Base-by-base conservation (phyloP, 345 rosid genomes). In the Arabidopsis arenosa region DNA sequence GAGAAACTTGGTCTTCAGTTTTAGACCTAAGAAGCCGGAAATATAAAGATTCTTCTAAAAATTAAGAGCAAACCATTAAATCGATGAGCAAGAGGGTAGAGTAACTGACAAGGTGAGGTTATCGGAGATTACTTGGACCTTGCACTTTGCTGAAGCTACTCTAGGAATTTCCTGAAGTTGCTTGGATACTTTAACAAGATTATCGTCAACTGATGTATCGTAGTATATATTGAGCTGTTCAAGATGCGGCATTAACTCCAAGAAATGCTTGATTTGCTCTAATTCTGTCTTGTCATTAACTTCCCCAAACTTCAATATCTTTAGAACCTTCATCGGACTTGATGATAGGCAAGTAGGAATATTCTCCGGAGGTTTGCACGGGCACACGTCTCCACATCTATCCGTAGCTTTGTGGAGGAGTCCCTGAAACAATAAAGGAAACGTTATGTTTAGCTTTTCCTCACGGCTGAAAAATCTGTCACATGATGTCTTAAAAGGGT, bases 241-340 rank as follows among this genome's bases (percentile, higher is more conserved):
- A 48, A 71, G 74, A 70, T 45, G 35, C 6, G 56, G 74, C 66
- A 70, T 70, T 7, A n/a, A 33, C 55, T 70, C 47, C 32, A 70
- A n/a, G 33, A 70, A 70, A 0, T 58, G 17, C 66, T 32, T 45
- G 14, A 58, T 15, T 5, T 70, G 65, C 57, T 28, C 32, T 28
- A 28, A 21, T 13, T 14, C 6, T 54, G 18, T 23, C 37, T 13
- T 36, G 5, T 36, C 2, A 51, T 26, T 7, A 23, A 2, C 15
- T 30, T 47, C 49, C 23, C 49, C 62, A 45, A 70, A 45, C 9
- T 14, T 70, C 57, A 58, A 5, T 44, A 70, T 18, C 45, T 70
- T 18, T 9, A 58, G 15, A 7, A 55, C 57, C 35, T 70, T 70
- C 47, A 70, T 57, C 21, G 47, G 47, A 45, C 74, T 70, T 58